Percentiles rank a stretch among this genome's conserved stretches.
These are phyloP conservation scores for Lipomyces spencermartinsiae DNA, from an alignment of 805 yeast genomes.

Conservation along the genomic window DNA sequence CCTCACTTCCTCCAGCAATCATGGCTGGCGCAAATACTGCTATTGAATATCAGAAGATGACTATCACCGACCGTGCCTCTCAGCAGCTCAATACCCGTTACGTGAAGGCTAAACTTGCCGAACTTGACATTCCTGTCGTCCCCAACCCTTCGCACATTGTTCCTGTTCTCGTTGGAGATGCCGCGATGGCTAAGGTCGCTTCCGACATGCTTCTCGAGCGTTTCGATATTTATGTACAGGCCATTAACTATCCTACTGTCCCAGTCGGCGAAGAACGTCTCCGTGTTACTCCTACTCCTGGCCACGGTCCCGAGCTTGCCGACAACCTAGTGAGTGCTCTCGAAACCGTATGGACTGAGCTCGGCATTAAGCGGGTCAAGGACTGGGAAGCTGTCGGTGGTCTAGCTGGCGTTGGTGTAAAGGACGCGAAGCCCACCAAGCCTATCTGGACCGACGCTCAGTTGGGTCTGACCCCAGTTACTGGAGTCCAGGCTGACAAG, in stretches of 20 bases:
- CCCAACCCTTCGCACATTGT: slow-evolving; percentile 98
- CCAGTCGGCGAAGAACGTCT: slow-evolving; percentile 94
- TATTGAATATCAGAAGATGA: slow-evolving; percentile 79
- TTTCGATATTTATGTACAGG: slow-evolving; percentile 92
- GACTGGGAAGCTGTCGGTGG: slow-evolving; percentile 87
- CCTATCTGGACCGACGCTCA: slow-evolving; percentile 91
- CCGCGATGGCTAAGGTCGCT: slow-evolving; percentile 88
- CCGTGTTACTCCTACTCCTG: slow-evolving; percentile 99
- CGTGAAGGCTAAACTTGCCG: slow-evolving; percentile 73
- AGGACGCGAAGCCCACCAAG: slow-evolving; percentile 53
- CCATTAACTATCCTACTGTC: slow-evolving; percentile 98
- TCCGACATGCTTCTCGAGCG: slow-evolving; percentile 85
- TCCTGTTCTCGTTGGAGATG: slow-evolving; percentile 93
- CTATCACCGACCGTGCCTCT: slow-evolving; percentile 74
- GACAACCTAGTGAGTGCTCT: slow-evolving; percentile 79
- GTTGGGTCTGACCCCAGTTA: slow-evolving; percentile 48
- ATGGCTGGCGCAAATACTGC: slow-evolving; percentile 96
- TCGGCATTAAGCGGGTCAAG: slow-evolving; percentile 72
- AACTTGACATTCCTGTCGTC: slow-evolving; percentile 87
- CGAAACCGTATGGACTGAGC: slow-evolving; percentile 77
- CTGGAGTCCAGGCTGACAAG: slow-evolving; percentile 10
- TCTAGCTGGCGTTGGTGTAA: slow-evolving; percentile 85
- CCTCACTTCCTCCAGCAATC: slow-evolving; percentile 94
- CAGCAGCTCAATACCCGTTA: slow-evolving; percentile 88
- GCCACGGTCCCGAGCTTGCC: slow-evolving; percentile 79